Evolutionary conservation across 192 early-diverging fungal genomes (phyloP).

Genomic region (Backusella luteola): DNA sequence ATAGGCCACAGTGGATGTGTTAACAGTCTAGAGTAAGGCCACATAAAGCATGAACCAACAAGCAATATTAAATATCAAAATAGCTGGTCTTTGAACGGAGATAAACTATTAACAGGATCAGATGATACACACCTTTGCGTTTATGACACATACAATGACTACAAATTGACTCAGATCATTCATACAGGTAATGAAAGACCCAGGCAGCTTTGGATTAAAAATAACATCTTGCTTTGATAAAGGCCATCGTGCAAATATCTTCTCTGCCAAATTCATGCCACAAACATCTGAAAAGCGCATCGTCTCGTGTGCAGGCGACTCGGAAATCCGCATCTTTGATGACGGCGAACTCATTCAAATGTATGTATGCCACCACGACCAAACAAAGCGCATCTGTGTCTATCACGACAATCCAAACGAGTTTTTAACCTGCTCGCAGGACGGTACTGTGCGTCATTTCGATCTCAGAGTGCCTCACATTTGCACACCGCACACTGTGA

Average conservation of each 20-base stretch:
- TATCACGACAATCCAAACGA: constrained; percentile 47
- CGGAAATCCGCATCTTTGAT: constrained; percentile 37
- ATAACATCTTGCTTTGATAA: background rate
- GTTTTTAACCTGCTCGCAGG: constrained; percentile 59
- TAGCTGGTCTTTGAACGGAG: constrained; percentile 55
- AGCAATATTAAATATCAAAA: background rate
- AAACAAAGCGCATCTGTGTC: constrained; percentile 48
- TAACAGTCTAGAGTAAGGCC: constrained; percentile 44
- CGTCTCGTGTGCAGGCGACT: constrained; percentile 64
- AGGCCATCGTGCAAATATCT: constrained; percentile 76
- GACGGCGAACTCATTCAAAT: constrained; percentile 19
- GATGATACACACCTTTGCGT: constrained; percentile 59
- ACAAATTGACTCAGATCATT: constrained; percentile 34
- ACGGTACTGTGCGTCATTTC: constrained; percentile 56
- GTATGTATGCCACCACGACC: constrained; percentile 47
- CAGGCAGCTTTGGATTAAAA: background rate
- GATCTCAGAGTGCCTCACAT: constrained; percentile 51
- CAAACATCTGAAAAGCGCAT: constrained; percentile 54
- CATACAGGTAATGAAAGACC: constrained; percentile 24
- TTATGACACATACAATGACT: constrained; percentile 48
- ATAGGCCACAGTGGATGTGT: constrained; percentile 56
- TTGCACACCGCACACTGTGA: constrained; percentile 18
- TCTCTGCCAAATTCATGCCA: constrained; percentile 71
- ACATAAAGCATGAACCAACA: no score
- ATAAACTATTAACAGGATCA: constrained; percentile 55